Evolutionary conservation across 2,329 filamentous ascomycete species (phyloP).

Genomic region (Hawksworthiomyces lignivorus): DNA sequence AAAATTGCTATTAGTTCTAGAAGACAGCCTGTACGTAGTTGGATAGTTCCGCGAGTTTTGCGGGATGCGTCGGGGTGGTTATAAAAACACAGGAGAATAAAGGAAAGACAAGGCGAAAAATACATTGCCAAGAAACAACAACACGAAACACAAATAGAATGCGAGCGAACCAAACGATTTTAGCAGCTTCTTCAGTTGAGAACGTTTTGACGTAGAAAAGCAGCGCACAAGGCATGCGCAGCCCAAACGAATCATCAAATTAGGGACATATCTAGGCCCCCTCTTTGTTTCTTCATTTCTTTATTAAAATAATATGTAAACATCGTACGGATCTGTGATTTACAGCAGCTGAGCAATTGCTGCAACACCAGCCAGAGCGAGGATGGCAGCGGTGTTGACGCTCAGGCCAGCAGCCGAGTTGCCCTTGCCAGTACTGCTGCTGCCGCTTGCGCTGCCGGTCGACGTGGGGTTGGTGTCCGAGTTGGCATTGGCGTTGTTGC

Average conservation of each 20-base stretch:
- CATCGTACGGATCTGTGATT: slow-evolving; percentile 16
- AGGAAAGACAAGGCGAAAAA: neutral
- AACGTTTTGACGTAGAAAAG: too few species aligned
- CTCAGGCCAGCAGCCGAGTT: slow-evolving; percentile 37
- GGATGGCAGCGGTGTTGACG: slow-evolving; percentile 38
- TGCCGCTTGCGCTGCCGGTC: slow-evolving; percentile 23
- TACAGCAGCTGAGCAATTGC: slow-evolving; percentile 46
- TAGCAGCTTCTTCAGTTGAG: too few species aligned
- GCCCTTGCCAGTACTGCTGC: slow-evolving; percentile 22
- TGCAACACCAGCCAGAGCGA: slow-evolving; percentile 33
- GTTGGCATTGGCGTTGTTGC: slow-evolving; percentile 46
- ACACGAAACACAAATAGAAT: neutral
- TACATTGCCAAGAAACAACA: slow-evolving; percentile 3
- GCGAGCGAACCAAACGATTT: too few species aligned
- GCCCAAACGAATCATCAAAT: neutral
- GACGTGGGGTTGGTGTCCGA: slow-evolving; percentile 31
- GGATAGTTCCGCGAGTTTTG: slow-evolving; percentile 7
- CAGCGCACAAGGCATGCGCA: neutral
- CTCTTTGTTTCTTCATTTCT: neutral
- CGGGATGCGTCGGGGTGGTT: slow-evolving; percentile 2
- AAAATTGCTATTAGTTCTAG: slow-evolving; percentile 17
- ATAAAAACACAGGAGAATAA: neutral
- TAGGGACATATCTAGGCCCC: slow-evolving; percentile 1
- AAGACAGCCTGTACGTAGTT: slow-evolving; percentile 12
- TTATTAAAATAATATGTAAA: slow-evolving; percentile 12